Evolutionary conservation across 2,329 filamentous ascomycete genomes (phyloP).

Genomic region (Cladophialophora psammophila): DNA sequence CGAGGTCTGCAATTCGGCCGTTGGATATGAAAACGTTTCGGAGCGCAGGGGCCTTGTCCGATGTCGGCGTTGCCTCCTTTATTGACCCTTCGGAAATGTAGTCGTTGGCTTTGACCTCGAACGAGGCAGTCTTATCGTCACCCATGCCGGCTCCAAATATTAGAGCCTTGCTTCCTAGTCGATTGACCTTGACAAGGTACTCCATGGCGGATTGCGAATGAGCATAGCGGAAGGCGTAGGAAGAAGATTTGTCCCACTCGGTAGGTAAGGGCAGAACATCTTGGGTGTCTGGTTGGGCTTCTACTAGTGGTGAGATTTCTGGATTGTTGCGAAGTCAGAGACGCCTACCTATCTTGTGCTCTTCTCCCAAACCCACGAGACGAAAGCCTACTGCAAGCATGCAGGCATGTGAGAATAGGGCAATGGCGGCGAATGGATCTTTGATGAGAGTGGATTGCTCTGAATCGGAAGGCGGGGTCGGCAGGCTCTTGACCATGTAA

Average conservation of each 20-base stretch:
- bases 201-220: constrained; percentile 85
- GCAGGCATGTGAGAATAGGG: constrained; percentile 82
- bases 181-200: constrained; percentile 81
- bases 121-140: constrained; percentile 79
- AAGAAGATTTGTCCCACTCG: constrained; percentile 79
- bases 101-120: constrained; percentile 77
- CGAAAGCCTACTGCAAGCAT: constrained; percentile 82
- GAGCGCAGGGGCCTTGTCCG: constrained; percentile 44
- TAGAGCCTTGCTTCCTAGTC: constrained; percentile 83
- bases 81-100: constrained; percentile 71
- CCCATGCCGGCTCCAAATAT: constrained; percentile 79
- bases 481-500: constrained; percentile 42
- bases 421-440: constrained; percentile 77
- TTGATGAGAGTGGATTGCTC: constrained; percentile 43
- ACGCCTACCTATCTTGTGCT: constrained; percentile 70
- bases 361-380: constrained; percentile 83
- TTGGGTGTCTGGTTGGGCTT: constrained; percentile 64
- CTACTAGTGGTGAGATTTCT: constrained; percentile 46
- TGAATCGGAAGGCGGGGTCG: constrained; percentile 34
- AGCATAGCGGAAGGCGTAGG: constrained; percentile 82
- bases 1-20: constrained; percentile 72
- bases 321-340: constrained; percentile 19
- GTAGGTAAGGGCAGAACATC: constrained; percentile 69
- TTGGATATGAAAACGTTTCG: constrained; percentile 76
- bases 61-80: constrained; percentile 54